A percentile compares a stretch with the other conserved stretches of the same genome.
Conservation (phyloP, 768 basidiomycete genomes). For the Candolleomyces eurysporus region DNA sequence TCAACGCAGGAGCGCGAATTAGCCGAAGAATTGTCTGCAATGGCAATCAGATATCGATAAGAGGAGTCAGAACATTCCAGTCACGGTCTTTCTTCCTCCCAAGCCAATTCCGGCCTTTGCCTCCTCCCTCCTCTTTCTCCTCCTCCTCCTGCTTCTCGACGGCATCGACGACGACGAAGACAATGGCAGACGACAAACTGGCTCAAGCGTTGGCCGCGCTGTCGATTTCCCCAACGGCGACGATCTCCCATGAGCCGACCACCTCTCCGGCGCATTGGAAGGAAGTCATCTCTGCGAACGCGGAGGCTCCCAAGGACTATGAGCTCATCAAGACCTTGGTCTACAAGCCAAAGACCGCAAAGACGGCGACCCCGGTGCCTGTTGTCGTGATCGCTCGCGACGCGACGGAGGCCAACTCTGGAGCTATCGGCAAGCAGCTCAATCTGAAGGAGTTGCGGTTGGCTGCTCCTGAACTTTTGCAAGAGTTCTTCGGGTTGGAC, state of each 20-base stretch:
- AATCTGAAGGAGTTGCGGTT: slow-evolving; percentile 85
- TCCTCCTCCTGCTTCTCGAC: slow-evolving; percentile 17
- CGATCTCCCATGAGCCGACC: slow-evolving; percentile 57
- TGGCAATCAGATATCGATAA: slow-evolving; percentile 37
- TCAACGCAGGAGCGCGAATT: slow-evolving; percentile 17
- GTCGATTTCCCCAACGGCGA: slow-evolving; percentile 51
- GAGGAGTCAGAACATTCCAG: slow-evolving; percentile 32
- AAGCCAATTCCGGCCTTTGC: slow-evolving; percentile 16
- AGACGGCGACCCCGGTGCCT: slow-evolving; percentile 78
- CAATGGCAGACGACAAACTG: slow-evolving; percentile 31
- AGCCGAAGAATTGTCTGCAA: slow-evolving; percentile 15
- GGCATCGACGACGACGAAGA: slow-evolving; percentile 25
- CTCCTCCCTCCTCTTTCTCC: slow-evolving; percentile 11
- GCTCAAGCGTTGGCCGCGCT: slow-evolving; percentile 46
- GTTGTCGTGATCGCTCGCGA: slow-evolving; percentile 87
- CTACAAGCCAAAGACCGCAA: slow-evolving; percentile 97
- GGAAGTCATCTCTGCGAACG: slow-evolving; percentile 56
- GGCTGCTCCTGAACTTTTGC: slow-evolving; percentile 82
- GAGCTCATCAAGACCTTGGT: slow-evolving; percentile 85
- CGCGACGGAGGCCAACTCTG: slow-evolving; percentile 78
- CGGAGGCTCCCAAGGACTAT: slow-evolving; percentile 55
- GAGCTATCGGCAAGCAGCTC: slow-evolving; percentile 73
- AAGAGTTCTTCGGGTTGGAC: slow-evolving; percentile 78
- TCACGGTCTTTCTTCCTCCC: slow-evolving; percentile 33
- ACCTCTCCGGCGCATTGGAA: slow-evolving; percentile 77